Evolutionary conservation across 371 early-diverging fungal species (phyloP), one percentile per base, ranked within the genome.

Genomic region (Nosema muscidifuracis): DNA sequence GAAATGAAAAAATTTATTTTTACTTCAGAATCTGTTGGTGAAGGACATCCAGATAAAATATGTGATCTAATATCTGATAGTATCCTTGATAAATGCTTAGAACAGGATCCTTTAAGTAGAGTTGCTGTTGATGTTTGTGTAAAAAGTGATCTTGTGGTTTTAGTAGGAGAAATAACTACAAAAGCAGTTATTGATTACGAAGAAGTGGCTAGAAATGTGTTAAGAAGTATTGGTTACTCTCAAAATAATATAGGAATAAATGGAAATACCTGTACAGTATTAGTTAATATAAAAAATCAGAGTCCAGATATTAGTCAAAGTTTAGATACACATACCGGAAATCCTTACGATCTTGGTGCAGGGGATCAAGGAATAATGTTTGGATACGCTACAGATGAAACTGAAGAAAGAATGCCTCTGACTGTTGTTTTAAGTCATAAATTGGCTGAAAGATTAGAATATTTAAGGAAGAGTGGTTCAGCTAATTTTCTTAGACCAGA

Each of bases 41-140:
- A 93, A 86, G 96, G 96, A 75, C 96, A 95, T 85, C 94, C 95
- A 89, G 92, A 97, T 89, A 97, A 97, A 89, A 93, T 97, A 83
- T 94, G 95, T 87, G 97, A 97, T 85, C 95, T 96, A 87, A 87
- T 93, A 81, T 89, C 90, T 64, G 93, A 97, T 85, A 93, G 94
- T 77, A 94, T 97, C 79, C 87, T 97, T 79, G 97, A 97, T 85
- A 94, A 94, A 67, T 95, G 94, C 56, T 87, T 87, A 92, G 77
- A 34, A 28, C 60, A 77, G 44, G 97, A 97, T 85, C 89, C 89
- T 62, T 86, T 91, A 85, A 92, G 94, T 85, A 92, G 93, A 87
- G 96, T 95, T 81, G 97, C 96, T 77, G 92, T 94, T 83, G 97
- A 97, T 86, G 93, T 95, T 65, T 94, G 95, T 66, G 88, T 95